Percentiles rank a stretch among this genome's conserved stretches.
Conservation (phyloP, 306 rosid genomes). For the Cucumis hystrix region DNA sequence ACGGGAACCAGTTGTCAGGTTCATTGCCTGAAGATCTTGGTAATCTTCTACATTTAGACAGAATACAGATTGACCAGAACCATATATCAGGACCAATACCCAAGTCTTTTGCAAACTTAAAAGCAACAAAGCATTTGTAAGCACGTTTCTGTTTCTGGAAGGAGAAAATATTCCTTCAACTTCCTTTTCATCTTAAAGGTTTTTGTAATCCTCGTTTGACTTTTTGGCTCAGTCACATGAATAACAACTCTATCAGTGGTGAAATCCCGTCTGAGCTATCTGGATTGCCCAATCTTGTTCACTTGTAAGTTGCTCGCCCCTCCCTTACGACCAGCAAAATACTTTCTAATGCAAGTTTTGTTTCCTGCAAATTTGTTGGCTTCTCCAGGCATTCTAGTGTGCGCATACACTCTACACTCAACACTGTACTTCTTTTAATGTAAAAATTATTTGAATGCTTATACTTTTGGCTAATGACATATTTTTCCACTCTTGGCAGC, state of each 20-base stretch:
- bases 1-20: conserved; percentile 71
- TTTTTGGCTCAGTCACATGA: conserved; percentile 77
- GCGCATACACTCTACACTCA: background rate
- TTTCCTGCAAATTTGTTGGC: background rate
- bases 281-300: conserved; percentile 45
- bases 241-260: conserved; percentile 90
- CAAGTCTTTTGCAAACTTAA: conserved; percentile 51
- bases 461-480: background rate
- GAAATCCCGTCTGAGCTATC: conserved; percentile 62
- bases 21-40: conserved; percentile 77
- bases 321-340: background rate
- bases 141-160: conserved; percentile 21
- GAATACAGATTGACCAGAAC: conserved; percentile 75
- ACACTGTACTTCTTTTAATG: background rate
- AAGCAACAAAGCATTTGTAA: conserved; percentile 61
- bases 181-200: background rate
- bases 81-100: conserved; percentile 64
- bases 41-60: conserved; percentile 40
- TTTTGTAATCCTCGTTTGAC: background rate
- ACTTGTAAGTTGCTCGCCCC: conserved; percentile 47
- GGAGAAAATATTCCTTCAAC: conserved; percentile 1
- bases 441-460: background rate
- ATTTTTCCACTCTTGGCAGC: conserved; percentile 35
- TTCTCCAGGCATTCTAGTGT: background rate
- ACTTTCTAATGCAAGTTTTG: background rate